Evolutionary conservation across 225 moss, liverwort and hornwort genomes (phyloP).

Genomic region (Bryum argenteum): DNA sequence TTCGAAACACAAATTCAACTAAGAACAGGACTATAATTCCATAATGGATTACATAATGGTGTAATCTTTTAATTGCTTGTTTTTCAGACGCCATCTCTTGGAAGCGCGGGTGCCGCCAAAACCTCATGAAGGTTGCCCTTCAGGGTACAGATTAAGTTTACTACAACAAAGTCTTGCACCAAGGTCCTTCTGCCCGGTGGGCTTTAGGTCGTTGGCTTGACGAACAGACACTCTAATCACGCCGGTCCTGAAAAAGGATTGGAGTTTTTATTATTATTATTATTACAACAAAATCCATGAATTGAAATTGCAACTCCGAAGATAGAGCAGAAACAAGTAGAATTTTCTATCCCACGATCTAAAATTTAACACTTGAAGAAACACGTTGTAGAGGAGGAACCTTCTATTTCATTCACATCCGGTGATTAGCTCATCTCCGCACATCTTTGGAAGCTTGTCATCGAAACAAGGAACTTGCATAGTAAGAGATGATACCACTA

Average conservation of each 20-base stretch:
- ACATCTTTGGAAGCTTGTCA: slow-evolving; percentile 25
- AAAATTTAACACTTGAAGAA: slow-evolving; percentile 16
- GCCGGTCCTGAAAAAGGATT: no score
- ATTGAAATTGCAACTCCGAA: background rate
- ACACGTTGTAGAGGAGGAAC: background rate
- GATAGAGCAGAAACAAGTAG: slow-evolving; percentile 11
- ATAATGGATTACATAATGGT: no score
- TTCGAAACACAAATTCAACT: no score
- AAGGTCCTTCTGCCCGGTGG: no score
- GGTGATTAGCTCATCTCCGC: slow-evolving; percentile 26
- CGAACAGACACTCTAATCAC: no score
- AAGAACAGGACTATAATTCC: no score
- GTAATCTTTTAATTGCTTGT: no score
- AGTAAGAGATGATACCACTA: background rate
- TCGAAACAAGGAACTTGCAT: slow-evolving; percentile 13
- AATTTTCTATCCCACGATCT: background rate
- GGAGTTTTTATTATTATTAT: no score
- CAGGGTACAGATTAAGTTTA: background rate
- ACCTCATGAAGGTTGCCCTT: background rate
- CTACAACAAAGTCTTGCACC: background rate
- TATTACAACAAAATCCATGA: background rate
- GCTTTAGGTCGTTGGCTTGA: no score
- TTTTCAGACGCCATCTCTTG: background rate
- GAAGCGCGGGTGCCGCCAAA: background rate
- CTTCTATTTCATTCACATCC: slow-evolving; percentile 7